These are phyloP conservation scores for Bremia lactucae DNA, from an alignment of 352 stramenopile species.

Conservation along the genomic window DNA sequence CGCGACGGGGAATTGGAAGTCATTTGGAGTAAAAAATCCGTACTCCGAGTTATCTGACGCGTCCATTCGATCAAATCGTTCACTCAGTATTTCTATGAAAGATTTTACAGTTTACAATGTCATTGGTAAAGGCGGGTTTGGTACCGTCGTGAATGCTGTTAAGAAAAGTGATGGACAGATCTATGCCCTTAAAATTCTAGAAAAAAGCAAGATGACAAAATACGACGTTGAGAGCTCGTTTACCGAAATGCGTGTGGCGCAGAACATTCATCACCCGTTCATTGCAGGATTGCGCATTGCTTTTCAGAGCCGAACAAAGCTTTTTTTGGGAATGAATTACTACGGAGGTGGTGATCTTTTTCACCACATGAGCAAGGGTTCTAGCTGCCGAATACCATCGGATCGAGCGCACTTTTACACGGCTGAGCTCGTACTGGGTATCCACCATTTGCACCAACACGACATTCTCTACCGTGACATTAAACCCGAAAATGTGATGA, in stretches of 20 bases:
- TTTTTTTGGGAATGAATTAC: constrained; percentile 85
- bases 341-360: constrained; percentile 81
- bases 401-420: constrained; percentile 87
- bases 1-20: constrained; percentile 61
- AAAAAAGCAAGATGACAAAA: constrained; percentile 86
- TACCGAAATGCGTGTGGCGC: constrained; percentile 82
- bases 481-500: constrained; percentile 94
- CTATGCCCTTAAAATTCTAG: constrained; percentile 86
- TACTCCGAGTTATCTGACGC: constrained; percentile 72
- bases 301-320: constrained; percentile 80
- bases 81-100: constrained; percentile 82
- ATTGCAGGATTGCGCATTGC: constrained; percentile 78
- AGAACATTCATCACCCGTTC: constrained; percentile 85
- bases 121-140: constrained; percentile 82
- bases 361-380: constrained; percentile 85
- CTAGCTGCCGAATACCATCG: constrained; percentile 74
- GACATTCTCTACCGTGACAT: constrained; percentile 95
- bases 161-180: constrained; percentile 86
- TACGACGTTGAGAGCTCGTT: constrained; percentile 85
- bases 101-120: constrained; percentile 87
- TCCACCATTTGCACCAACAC: constrained; percentile 89
- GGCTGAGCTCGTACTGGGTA: constrained; percentile 87
- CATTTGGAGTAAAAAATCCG: constrained; percentile 69
- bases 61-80: constrained; percentile 71
- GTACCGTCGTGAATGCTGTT: constrained; percentile 84